A percentile compares a stretch with the other conserved stretches of the same genome.
These are phyloP conservation scores for Dendrothele bispora DNA, from an alignment of 768 basidiomycete species.

Conservation along the genomic window DNA sequence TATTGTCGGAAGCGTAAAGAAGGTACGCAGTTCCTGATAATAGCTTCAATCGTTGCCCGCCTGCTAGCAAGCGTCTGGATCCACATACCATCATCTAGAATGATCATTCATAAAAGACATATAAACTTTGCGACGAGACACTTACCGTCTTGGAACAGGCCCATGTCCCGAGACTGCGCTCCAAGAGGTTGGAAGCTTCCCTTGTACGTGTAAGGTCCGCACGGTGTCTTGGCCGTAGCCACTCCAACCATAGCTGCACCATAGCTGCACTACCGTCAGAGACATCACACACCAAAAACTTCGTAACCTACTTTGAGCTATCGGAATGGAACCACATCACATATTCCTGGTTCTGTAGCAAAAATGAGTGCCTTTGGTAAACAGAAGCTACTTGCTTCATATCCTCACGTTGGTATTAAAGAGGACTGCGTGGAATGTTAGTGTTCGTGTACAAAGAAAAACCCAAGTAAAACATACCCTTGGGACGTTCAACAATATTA, in stretches of 20 bases:
- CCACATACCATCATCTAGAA: slow-evolving; percentile 38
- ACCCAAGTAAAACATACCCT: slow-evolving; percentile 36
- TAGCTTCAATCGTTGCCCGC: not conserved
- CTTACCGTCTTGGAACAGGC: slow-evolving; percentile 56
- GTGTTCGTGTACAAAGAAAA: not conserved
- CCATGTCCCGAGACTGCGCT: slow-evolving; percentile 60
- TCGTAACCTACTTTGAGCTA: slow-evolving; percentile 45
- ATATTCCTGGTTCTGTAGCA: slow-evolving; percentile 59
- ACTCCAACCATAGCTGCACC: slow-evolving; percentile 65
- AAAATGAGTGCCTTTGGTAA: too few species aligned
- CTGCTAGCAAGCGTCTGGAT: not conserved
- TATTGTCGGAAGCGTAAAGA: slow-evolving; percentile 66
- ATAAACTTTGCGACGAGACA: not conserved
- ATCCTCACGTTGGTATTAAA: slow-evolving; percentile 53
- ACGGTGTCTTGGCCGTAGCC: slow-evolving; percentile 56
- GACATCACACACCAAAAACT: slow-evolving; percentile 1
- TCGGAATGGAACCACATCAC: slow-evolving; percentile 77
- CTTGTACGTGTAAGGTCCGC: slow-evolving; percentile 59
- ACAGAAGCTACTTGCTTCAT: too few species aligned
- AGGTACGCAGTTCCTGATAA: slow-evolving; percentile 42
- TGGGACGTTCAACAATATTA: slow-evolving; percentile 63
- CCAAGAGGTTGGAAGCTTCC: slow-evolving; percentile 56
- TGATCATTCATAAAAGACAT: slow-evolving; percentile 2
- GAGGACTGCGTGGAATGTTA: slow-evolving; percentile 35
- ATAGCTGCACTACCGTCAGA: slow-evolving; percentile 38